phyloP scores from a whole-genome alignment of 768 basidiomycete species.

The Lactarius vividus region DNA sequence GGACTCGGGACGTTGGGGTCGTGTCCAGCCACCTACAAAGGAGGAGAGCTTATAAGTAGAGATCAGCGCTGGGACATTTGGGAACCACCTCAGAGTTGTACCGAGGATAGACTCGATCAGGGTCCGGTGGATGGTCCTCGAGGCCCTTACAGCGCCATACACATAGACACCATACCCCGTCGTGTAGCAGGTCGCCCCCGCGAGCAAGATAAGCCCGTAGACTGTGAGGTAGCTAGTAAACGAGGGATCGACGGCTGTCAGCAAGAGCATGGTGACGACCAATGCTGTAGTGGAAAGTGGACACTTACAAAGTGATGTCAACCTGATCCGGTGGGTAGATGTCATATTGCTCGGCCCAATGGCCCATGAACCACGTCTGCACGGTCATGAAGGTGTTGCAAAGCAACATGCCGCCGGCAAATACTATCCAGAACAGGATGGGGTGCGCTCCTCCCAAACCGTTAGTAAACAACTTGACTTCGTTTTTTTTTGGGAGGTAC shows the following conservation, averaged over 20 bases:
- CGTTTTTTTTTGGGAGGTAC: background rate
- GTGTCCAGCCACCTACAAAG: conserved; percentile 46
- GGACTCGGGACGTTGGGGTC: conserved; percentile 54
- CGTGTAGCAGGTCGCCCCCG: conserved; percentile 35
- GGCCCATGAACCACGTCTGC: conserved; percentile 45
- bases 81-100: conserved; percentile 61
- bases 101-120: conserved; percentile 54
- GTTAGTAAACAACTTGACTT: conserved; percentile 35
- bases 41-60: background rate
- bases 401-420: conserved; percentile 28
- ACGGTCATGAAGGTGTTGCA: conserved; percentile 29
- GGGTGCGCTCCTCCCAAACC: conserved; percentile 31
- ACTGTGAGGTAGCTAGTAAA: conserved; percentile 46
- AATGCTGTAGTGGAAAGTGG: background rate
- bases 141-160: conserved; percentile 51
- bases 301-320: conserved; percentile 35
- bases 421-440: conserved; percentile 36
- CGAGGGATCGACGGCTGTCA: background rate
- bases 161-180: conserved; percentile 41
- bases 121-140: conserved; percentile 49
- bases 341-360: conserved; percentile 45
- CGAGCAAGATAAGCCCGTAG: conserved; percentile 41
- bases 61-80: no score
- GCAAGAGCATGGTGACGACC: no score
- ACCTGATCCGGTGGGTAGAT: conserved; percentile 36